phyloP scores from a whole-genome alignment of 441 rosid genomes.

The Manihot esculenta region DNA sequence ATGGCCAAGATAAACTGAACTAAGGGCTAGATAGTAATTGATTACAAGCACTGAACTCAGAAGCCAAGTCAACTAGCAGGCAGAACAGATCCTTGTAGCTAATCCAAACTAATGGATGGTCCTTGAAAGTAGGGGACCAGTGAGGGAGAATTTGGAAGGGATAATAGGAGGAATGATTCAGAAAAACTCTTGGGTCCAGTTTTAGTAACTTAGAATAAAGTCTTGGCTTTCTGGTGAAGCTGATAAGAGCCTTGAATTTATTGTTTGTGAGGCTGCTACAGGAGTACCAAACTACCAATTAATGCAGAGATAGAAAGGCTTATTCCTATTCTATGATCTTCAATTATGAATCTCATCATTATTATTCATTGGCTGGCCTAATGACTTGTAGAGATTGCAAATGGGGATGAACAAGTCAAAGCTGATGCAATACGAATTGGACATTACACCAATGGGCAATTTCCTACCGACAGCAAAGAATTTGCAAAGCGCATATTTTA shows the following conservation, averaged over 20 bases:
- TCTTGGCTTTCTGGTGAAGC: neutral
- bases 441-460: constrained; percentile 60
- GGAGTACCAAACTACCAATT: neutral
- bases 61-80: neutral
- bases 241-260: neutral
- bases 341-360: neutral
- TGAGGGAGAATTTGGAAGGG: neutral
- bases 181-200: neutral
- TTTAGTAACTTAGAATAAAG: neutral
- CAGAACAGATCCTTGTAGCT: neutral
- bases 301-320: neutral
- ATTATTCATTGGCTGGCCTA: constrained; percentile 11
- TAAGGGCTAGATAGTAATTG: neutral
- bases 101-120: neutral
- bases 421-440: constrained; percentile 92
- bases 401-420: constrained; percentile 92
- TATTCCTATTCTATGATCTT: neutral
- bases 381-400: constrained; percentile 61
- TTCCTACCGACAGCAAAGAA: constrained; percentile 92
- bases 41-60: neutral
- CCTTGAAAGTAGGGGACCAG: neutral
- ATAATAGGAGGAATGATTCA: neutral
- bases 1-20: constrained; percentile 1
- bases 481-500: constrained; percentile 89
- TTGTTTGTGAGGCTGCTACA: neutral